Evolutionary conservation across 352 stramenopile genomes (phyloP).

Genomic region (Globisporangium rhizosaccharum): DNA sequence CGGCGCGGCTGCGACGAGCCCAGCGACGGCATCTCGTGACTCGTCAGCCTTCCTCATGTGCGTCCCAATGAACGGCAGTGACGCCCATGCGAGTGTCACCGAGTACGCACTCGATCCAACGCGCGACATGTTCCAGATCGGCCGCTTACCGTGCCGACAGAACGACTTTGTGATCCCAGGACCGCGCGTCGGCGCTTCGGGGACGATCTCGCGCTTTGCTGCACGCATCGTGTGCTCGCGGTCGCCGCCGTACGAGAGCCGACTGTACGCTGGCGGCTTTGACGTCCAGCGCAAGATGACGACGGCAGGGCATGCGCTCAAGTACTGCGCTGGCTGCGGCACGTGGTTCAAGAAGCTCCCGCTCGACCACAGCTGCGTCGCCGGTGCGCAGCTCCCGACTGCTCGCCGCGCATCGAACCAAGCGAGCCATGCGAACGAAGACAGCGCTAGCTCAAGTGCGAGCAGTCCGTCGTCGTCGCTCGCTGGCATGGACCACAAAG

Average conservation of each 20-base stretch:
- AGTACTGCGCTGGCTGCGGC: conserved; percentile 44
- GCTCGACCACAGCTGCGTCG: conserved; percentile 39
- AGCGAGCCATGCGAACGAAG: background rate
- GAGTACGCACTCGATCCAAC: conserved; percentile 47
- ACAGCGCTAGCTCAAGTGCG: background rate
- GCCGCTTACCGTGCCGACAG: conserved; percentile 62
- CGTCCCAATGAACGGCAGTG: conserved; percentile 64
- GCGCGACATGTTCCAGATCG: conserved; percentile 79
- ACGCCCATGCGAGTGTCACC: conserved; percentile 48
- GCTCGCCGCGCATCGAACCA: conserved; percentile 2
- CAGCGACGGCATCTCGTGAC: background rate
- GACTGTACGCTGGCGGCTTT: conserved; percentile 67
- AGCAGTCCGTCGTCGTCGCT: conserved; percentile 6
- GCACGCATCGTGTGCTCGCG: conserved; percentile 60
- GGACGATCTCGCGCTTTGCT: conserved; percentile 71
- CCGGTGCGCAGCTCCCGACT: background rate
- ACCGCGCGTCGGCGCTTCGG: conserved; percentile 60
- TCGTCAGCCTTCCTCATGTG: conserved; percentile 43
- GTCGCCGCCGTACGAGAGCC: conserved; percentile 55
- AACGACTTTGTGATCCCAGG: conserved; percentile 80
- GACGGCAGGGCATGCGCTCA: conserved; percentile 59
- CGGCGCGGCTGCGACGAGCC: background rate
- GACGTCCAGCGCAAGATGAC: conserved; percentile 45
- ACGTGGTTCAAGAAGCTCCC: conserved; percentile 49
- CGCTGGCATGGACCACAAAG: conserved; percentile 30